phyloP scores from a whole-genome alignment of 2,329 filamentous ascomycete genomes.

The Mycocentrospora acerina region DNA sequence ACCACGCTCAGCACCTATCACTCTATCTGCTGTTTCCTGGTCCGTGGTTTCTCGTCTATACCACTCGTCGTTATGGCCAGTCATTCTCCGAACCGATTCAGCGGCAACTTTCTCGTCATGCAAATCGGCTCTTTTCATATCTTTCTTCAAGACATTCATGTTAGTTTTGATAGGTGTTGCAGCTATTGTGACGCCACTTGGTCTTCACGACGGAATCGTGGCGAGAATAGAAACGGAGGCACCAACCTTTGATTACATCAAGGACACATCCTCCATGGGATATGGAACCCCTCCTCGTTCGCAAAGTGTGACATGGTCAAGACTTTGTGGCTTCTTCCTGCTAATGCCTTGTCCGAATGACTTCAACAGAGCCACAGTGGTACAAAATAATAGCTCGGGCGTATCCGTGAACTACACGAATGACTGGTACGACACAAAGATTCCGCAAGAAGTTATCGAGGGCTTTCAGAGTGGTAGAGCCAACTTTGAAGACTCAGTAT shows the following conservation, averaged over 20 bases:
- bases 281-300: constrained; percentile 43
- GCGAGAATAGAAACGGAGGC: constrained; percentile 12
- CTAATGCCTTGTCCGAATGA: constrained; percentile 27
- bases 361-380: constrained; percentile 5
- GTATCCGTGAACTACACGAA: constrained; percentile 9
- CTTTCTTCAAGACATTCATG: constrained; percentile 9
- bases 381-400: neutral
- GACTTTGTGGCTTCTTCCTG: constrained; percentile 30
- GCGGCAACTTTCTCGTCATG: constrained; percentile 31
- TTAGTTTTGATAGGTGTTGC: constrained; percentile 43
- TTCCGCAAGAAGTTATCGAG: constrained; percentile 39
- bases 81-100: constrained; percentile 44
- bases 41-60: constrained; percentile 37
- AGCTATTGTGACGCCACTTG: constrained; percentile 51
- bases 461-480: constrained; percentile 44
- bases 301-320: constrained; percentile 33
- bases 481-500: constrained; percentile 33
- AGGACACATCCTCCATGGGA: constrained; percentile 43
- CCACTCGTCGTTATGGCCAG: constrained; percentile 47
- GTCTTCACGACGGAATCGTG: constrained; percentile 46
- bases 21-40: constrained; percentile 20
- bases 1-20: constrained; percentile 1
- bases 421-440: constrained; percentile 32
- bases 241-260: constrained; percentile 41
- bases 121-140: constrained; percentile 24